Conservation (phyloP, 1,284 basidiomycete species). For the Kwoniella shivajii region DNA sequence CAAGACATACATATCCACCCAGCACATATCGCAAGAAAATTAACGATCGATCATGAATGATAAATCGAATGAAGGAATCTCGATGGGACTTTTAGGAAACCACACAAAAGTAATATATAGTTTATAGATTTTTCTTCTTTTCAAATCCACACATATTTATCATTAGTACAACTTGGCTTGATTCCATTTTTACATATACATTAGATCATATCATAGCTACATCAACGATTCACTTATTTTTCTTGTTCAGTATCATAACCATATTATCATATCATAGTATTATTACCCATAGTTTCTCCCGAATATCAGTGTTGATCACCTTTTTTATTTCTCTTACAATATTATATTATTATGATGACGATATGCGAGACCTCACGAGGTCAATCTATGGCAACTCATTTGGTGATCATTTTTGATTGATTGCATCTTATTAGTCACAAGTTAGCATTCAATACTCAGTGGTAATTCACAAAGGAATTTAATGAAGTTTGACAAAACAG, state of each 20-base stretch:
- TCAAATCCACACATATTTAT: not conserved
- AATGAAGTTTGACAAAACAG: no score
- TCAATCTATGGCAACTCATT: not conserved
- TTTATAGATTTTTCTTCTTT: not conserved
- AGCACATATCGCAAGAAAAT: not conserved
- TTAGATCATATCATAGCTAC: slow-evolving; percentile 1
- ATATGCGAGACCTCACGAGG: slow-evolving; percentile 2
- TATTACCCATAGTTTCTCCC: no score
- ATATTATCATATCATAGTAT: not conserved
- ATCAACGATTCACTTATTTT: not conserved
- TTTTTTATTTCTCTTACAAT: not conserved
- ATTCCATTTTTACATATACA: not conserved
- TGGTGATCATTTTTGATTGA: no score
- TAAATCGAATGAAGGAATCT: not conserved
- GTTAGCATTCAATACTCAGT: no score
- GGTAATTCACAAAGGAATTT: no score
- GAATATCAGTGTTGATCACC: no score
- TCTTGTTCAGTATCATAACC: not conserved
- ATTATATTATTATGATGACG: not conserved
- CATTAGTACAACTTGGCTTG: not conserved
- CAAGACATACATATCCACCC: not conserved
- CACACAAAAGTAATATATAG: not conserved
- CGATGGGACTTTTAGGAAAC: not conserved
- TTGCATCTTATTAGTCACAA: no score
- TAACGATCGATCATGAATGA: not conserved